These are phyloP conservation scores for Cordyceps tenuipes DNA, from an alignment of 2,329 filamentous ascomycete species.

Conservation along the genomic window DNA sequence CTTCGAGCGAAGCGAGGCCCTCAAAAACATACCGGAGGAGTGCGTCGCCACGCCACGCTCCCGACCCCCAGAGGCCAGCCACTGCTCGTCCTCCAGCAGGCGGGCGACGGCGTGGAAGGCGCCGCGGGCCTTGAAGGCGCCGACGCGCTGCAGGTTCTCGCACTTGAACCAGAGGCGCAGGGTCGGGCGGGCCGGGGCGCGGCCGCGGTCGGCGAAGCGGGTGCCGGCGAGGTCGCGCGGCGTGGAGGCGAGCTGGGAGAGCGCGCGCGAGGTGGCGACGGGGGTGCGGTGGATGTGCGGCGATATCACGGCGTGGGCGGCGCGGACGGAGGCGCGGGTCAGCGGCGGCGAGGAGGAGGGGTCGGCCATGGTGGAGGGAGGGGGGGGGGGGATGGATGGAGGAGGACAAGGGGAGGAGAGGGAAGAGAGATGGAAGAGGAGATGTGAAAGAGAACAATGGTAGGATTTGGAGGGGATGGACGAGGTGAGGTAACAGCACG, in stretches of 20 bases:
- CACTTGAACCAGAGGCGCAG: slow-evolving; percentile 88
- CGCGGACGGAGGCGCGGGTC: slow-evolving; percentile 60
- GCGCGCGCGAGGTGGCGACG: slow-evolving; percentile 68
- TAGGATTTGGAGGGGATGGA: too few relatives aligned
- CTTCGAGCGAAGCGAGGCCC: not conserved
- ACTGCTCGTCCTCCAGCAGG: slow-evolving; percentile 54
- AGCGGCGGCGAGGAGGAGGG: slow-evolving; percentile 52
- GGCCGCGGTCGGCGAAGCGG: slow-evolving; percentile 40
- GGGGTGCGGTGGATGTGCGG: slow-evolving; percentile 76
- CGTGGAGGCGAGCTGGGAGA: slow-evolving; percentile 66
- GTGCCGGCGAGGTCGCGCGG: slow-evolving; percentile 54
- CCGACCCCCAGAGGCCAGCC: slow-evolving; percentile 50
- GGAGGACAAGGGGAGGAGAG: too few relatives aligned
- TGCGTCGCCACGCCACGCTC: slow-evolving; percentile 77
- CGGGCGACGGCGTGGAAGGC: slow-evolving; percentile 78
- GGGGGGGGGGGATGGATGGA: not conserved
- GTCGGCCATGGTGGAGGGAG: slow-evolving; percentile 39
- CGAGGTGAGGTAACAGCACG: too few relatives aligned
- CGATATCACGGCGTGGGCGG: slow-evolving; percentile 65
- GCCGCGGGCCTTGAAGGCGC: slow-evolving; percentile 86
- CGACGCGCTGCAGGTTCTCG: slow-evolving; percentile 84
- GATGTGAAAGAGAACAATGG: too few relatives aligned
- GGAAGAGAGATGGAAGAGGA: too few relatives aligned
- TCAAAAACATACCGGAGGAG: slow-evolving; percentile 58
- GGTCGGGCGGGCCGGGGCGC: slow-evolving; percentile 48